Percentiles rank a stretch among this genome's conserved stretches.
These are phyloP conservation scores for Cerrena zonata DNA, from an alignment of 1,284 basidiomycete genomes.

Conservation along the genomic window DNA sequence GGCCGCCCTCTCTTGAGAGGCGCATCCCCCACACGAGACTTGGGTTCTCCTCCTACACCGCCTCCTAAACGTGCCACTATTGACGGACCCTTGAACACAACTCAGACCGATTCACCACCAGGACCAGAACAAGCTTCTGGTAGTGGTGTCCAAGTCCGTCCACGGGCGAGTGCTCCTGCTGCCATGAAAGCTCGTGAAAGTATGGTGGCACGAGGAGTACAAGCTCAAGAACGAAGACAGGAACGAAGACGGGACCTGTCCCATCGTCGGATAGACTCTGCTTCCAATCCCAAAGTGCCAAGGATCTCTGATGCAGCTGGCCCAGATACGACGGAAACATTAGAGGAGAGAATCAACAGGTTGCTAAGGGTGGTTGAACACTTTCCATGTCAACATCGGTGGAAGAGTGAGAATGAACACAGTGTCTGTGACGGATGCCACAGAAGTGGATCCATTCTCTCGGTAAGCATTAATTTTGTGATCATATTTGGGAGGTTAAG, in stretches of 20 bases:
- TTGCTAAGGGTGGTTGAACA: constrained; percentile 1
- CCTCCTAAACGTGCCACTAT: background rate
- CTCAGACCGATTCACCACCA: background rate
- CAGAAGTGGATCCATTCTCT: constrained; percentile 1
- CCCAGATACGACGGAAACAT: background rate
- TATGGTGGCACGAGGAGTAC: constrained; percentile 3
- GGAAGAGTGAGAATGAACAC: background rate
- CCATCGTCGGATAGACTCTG: background rate
- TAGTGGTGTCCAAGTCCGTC: background rate
- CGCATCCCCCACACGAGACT: background rate
- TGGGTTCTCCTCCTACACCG: background rate
- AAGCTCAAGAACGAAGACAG: constrained; percentile 4
- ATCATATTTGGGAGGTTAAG: background rate
- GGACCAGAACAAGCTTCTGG: background rate
- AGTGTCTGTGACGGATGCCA: constrained; percentile 5
- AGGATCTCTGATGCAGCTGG: too few relatives aligned
- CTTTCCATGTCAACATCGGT: constrained; percentile 4
- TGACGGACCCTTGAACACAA: too few relatives aligned
- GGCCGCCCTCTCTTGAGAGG: background rate
- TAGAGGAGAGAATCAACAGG: constrained; percentile 6
- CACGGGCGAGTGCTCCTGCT: constrained; percentile 3
- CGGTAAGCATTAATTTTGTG: background rate
- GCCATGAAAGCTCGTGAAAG: background rate
- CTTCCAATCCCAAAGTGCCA: background rate
- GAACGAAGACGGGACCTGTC: background rate